phyloP scores from a whole-genome alignment of 2,329 filamentous ascomycete genomes.

The Phoma sp. region DNA sequence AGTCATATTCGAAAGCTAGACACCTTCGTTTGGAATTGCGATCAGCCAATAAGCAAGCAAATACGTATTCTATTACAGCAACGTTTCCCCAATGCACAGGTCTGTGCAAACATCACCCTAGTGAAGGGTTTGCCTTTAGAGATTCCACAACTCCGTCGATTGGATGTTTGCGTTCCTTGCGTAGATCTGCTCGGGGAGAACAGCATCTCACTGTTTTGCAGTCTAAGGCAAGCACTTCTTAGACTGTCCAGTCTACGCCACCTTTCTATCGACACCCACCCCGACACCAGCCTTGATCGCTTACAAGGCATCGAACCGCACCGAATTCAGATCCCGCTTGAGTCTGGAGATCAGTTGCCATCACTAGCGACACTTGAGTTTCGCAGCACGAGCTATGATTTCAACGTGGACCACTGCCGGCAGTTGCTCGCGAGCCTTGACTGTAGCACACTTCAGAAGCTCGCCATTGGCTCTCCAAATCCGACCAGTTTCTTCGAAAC shows the following conservation, averaged over 20 bases:
- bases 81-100: conserved; percentile 12
- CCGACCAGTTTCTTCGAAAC: conserved; percentile 14
- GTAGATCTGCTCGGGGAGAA: neutral
- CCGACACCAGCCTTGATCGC: conserved; percentile 1
- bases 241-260: conserved; percentile 13
- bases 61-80: conserved; percentile 5
- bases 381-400: conserved; percentile 16
- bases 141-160: conserved; percentile 15
- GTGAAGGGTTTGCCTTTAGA: conserved; percentile 2
- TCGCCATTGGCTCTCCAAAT: conserved; percentile 14
- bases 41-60: conserved; percentile 9
- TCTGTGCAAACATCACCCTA: conserved; percentile 12
- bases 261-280: conserved; percentile 17
- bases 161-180: conserved; percentile 17
- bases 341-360: conserved; percentile 15
- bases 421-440: conserved; percentile 16
- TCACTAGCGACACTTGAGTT: conserved; percentile 15
- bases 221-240: conserved; percentile 18
- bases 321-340: conserved; percentile 18
- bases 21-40: conserved; percentile 19
- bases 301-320: neutral
- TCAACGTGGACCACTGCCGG: conserved; percentile 16
- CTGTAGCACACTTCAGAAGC: conserved; percentile 14
- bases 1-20: conserved; percentile 15
- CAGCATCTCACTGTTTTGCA: conserved; percentile 7